These are phyloP conservation scores for Sonneratia alba DNA, from an alignment of 345 rosid genomes.

Conservation along the genomic window DNA sequence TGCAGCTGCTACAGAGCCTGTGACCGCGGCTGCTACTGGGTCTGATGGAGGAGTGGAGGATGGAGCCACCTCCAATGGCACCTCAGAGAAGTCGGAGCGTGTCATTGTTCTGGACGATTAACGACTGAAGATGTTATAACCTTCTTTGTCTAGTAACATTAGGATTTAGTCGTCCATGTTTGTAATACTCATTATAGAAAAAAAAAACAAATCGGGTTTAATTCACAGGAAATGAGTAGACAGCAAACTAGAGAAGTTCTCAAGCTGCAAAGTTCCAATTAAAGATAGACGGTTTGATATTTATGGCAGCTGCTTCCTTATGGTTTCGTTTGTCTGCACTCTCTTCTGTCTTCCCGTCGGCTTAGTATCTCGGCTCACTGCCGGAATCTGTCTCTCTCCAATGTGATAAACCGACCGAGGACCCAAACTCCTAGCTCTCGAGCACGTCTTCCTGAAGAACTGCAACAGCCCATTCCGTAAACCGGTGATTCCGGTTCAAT, in stretches of 20 bases:
- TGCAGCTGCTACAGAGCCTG: conserved; percentile 13
- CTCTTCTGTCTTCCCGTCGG: not conserved
- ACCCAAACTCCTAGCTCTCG: too few relatives aligned
- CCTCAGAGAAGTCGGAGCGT: conserved; percentile 8
- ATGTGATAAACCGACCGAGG: too few relatives aligned
- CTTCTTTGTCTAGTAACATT: not conserved
- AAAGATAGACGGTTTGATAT: too few relatives aligned
- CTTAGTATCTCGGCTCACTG: too few relatives aligned
- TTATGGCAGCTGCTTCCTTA: not conserved
- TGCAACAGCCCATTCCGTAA: too few relatives aligned
- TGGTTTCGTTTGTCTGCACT: not conserved
- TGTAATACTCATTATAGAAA: conserved; percentile 2
- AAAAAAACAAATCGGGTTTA: not conserved
- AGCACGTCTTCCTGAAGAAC: too few relatives aligned
- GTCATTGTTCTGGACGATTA: conserved; percentile 33
- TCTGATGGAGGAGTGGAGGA: conserved; percentile 8
- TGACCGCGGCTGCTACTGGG: not conserved
- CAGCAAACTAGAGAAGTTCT: not conserved
- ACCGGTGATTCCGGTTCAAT: too few relatives aligned
- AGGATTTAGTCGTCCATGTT: not conserved
- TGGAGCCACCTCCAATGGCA: conserved; percentile 7
- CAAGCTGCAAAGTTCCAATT: not conserved
- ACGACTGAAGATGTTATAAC: not conserved
- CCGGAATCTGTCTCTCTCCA: too few relatives aligned
- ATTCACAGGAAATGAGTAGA: conserved; percentile 1